These are phyloP conservation scores for Penicillium sp. DNA, from an alignment of 2,329 filamentous ascomycete genomes.

Conservation along the genomic window DNA sequence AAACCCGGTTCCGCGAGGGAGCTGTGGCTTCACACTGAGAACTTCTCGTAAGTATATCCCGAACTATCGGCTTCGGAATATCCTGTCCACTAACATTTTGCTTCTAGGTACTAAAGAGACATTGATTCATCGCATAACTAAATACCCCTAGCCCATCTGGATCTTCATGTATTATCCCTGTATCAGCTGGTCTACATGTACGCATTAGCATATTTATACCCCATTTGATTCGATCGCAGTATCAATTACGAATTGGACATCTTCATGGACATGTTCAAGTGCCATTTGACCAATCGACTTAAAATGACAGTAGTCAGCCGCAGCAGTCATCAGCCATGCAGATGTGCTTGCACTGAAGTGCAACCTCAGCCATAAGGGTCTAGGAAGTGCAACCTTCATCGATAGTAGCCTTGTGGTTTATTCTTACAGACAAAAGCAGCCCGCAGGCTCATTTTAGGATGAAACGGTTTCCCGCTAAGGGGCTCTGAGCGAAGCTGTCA, in stretches of 20 bases:
- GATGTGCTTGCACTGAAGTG: no score
- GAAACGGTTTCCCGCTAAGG: no score
- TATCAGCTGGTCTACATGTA: not conserved
- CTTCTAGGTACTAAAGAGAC: slow-evolving; percentile 2
- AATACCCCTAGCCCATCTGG: not conserved
- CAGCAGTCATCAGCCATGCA: no score
- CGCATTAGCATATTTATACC: not conserved
- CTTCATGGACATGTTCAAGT: not conserved
- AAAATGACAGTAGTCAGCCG: no score
- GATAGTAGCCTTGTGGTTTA: no score
- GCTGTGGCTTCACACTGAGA: slow-evolving; percentile 54
- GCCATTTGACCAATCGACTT: no score
- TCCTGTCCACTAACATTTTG: not conserved
- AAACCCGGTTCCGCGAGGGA: slow-evolving; percentile 27
- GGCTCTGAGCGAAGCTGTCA: no score
- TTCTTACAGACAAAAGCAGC: no score
- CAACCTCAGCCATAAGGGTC: no score
- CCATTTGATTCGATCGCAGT: not conserved
- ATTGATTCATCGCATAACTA: not conserved
- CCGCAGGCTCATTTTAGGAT: no score
- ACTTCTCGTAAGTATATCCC: slow-evolving; percentile 49
- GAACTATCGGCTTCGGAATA: not conserved
- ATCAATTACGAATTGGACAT: not conserved
- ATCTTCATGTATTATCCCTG: not conserved
- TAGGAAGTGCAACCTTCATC: no score